A percentile compares a stretch with the other conserved stretches of the same genome.
These are phyloP conservation scores for Tetracladium marchalianum DNA, from an alignment of 495 filamentous ascomycete species.

Conservation along the genomic window DNA sequence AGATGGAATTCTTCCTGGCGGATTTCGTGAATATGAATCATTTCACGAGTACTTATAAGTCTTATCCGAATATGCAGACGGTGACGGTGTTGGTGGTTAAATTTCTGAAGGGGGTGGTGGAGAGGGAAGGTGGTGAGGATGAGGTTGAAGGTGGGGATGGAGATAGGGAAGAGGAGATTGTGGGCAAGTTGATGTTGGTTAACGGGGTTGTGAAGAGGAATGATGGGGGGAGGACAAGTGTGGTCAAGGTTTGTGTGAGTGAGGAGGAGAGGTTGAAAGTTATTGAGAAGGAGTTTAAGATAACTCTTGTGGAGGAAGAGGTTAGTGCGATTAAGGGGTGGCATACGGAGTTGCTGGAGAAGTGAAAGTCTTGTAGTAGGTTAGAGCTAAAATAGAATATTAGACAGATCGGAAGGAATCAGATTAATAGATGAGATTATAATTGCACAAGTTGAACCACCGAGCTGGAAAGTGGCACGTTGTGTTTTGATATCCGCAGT, in stretches of 20 bases:
- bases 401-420: too few relatives aligned
- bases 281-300: constrained; percentile 44
- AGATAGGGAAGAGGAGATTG: constrained; percentile 29
- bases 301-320: constrained; percentile 43
- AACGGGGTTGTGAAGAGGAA: constrained; percentile 47
- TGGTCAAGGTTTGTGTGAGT: constrained; percentile 35
- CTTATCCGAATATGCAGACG: constrained; percentile 36
- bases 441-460: too few relatives aligned
- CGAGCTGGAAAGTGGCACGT: too few relatives aligned
- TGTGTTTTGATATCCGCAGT: too few relatives aligned
- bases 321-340: constrained; percentile 37
- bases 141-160: neutral
- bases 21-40: constrained; percentile 55
- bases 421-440: too few relatives aligned
- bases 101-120: constrained; percentile 36
- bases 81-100: constrained; percentile 41
- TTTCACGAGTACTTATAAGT: constrained; percentile 28
- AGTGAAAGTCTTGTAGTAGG: neutral
- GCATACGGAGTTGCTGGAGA: constrained; percentile 33
- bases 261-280: constrained; percentile 42
- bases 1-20: constrained; percentile 30
- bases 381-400: neutral
- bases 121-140: constrained; percentile 1
- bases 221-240: constrained; percentile 42
- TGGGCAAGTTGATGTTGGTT: constrained; percentile 51